phyloP scores from a whole-genome alignment of 129 eudicot genomes.

The Apium graveolens region DNA sequence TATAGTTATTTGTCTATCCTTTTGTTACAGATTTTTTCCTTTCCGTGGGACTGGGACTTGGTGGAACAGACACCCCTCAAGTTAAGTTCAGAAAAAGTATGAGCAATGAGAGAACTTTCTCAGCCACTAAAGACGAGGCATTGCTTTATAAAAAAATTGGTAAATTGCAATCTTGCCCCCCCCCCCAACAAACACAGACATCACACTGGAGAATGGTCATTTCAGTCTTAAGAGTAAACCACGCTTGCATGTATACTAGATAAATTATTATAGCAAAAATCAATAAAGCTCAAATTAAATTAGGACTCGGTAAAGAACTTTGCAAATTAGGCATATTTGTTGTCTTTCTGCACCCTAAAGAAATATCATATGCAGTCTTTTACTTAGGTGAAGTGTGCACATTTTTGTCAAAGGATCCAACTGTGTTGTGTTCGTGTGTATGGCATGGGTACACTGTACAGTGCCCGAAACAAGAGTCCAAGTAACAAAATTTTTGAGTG shows the following conservation, averaged over 20 bases:
- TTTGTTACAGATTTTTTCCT: conserved; percentile 66
- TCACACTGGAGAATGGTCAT: not conserved
- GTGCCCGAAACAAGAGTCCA: not conserved
- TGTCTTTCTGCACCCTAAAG: not conserved
- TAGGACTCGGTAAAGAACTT: not conserved
- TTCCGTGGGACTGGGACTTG: conserved; percentile 86
- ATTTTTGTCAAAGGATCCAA: not conserved
- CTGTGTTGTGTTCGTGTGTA: not conserved
- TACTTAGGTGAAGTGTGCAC: not conserved
- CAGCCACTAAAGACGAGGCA: conserved; percentile 70
- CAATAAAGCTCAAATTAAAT: not conserved
- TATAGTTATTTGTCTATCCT: not conserved
- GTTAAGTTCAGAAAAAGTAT: conserved; percentile 68
- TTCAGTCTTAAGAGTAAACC: not conserved
- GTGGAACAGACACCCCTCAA: conserved; percentile 79
- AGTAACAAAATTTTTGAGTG: not conserved
- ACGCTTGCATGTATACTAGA: not conserved
- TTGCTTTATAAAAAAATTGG: conserved; percentile 66
- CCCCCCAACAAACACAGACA: not conserved
- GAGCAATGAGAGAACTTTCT: conserved; percentile 89
- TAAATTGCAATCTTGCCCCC: conserved; percentile 6
- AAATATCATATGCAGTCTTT: not conserved
- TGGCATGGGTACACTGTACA: not conserved
- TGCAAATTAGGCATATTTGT: not conserved
- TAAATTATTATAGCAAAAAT: not conserved